Evolutionary conservation across 1,139 yeast species (phyloP).

Genomic region (Zygosaccharomyces pseudobailii): DNA sequence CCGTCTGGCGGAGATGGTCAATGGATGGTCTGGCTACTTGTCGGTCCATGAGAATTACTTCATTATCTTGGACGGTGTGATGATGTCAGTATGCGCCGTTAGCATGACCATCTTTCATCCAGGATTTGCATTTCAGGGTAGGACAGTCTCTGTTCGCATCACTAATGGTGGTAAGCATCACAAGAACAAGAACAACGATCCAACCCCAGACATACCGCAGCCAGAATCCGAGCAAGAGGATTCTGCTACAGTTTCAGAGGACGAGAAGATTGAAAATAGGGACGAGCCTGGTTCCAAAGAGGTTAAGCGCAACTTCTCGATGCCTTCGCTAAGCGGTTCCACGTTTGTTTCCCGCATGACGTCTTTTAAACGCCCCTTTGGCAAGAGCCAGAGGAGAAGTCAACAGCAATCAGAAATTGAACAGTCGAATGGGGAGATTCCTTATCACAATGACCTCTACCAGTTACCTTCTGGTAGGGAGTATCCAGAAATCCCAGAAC

Average conservation of each 20-base stretch:
- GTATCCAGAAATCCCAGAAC: not conserved
- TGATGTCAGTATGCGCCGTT: constrained; percentile 49
- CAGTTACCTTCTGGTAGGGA: not conserved
- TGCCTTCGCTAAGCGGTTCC: constrained; percentile 1
- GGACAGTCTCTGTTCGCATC: constrained; percentile 22
- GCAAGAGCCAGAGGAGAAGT: not conserved
- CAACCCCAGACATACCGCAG: constrained; percentile 16
- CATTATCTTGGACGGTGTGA: constrained; percentile 70
- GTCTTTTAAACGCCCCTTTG: not conserved
- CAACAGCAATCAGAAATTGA: not conserved
- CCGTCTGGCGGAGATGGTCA: constrained; percentile 71
- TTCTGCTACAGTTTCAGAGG: constrained; percentile 2
- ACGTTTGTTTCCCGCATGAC: constrained; percentile 2
- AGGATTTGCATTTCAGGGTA: constrained; percentile 45
- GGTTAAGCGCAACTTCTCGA: constrained; percentile 1
- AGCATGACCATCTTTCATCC: constrained; percentile 63
- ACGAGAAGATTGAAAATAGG: not conserved
- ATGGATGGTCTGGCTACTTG: constrained; percentile 73
- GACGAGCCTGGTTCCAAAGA: not conserved
- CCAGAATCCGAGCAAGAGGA: constrained; percentile 3
- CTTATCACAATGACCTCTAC: not conserved
- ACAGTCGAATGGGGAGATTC: not conserved
- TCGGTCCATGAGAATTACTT: constrained; percentile 68
- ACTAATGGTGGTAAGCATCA: constrained; percentile 13
- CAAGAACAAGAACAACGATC: constrained; percentile 1